These are phyloP conservation scores for Bryoerythrophyllum caledonicum DNA, from an alignment of 225 moss, liverwort and hornwort genomes.

Conservation along the genomic window DNA sequence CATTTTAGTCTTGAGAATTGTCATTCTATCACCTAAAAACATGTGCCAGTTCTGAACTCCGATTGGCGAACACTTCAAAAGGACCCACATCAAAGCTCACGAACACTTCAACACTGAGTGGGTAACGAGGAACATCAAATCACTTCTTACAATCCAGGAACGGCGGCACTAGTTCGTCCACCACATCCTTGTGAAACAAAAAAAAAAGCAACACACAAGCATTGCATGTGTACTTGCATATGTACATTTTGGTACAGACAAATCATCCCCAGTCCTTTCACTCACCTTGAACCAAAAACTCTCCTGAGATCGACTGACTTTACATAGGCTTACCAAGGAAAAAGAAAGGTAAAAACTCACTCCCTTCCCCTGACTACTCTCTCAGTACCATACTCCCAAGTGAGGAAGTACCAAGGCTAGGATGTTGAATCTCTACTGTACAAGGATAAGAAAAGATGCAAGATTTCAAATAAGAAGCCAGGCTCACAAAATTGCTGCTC, in stretches of 20 bases:
- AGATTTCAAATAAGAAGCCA: conserved; percentile 14
- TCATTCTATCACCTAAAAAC: neutral
- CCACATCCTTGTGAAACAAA: conserved; percentile 6
- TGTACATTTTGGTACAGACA: conserved; percentile 25
- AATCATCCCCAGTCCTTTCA: neutral
- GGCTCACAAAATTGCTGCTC: conserved; percentile 49
- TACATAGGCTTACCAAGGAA: neutral
- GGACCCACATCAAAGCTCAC: neutral
- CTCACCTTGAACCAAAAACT: neutral
- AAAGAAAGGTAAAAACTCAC: conserved; percentile 3
- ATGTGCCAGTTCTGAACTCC: neutral
- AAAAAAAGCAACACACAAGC: conserved; percentile 14
- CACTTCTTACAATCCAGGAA: conserved; percentile 17
- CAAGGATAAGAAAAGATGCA: conserved; percentile 12
- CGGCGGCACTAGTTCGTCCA: conserved; percentile 5
- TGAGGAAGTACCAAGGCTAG: conserved; percentile 18
- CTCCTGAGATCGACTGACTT: neutral
- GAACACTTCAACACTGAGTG: neutral
- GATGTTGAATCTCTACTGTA: conserved; percentile 22
- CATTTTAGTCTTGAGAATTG: neutral
- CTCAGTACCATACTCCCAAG: conserved; percentile 14
- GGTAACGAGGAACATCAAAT: neutral
- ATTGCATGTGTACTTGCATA: conserved; percentile 27
- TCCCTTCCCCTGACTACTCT: conserved; percentile 16
- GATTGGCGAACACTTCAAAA: neutral